Evolutionary conservation across 305 asterid genomes (phyloP).

Genomic region (Fraxinus nigra): DNA sequence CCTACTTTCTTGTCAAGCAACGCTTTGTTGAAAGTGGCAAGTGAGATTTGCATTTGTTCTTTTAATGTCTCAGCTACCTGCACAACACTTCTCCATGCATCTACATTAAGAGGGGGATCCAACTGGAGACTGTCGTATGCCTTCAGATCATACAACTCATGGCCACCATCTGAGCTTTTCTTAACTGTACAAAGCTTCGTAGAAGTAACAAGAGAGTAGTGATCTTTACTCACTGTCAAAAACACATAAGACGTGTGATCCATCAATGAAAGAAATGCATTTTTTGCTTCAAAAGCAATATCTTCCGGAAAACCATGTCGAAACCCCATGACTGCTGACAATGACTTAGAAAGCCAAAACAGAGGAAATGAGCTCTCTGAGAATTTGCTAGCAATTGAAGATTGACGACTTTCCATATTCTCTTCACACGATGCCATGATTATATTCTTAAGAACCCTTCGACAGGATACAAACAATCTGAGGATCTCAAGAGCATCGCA

Average conservation of each 20-base stretch:
- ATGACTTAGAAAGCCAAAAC: conserved; percentile 76
- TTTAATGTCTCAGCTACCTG: conserved; percentile 48
- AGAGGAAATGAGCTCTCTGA: conserved; percentile 46
- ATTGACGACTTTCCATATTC: conserved; percentile 34
- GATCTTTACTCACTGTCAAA: conserved; percentile 47
- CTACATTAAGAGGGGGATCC: conserved; percentile 26
- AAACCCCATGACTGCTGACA: conserved; percentile 47
- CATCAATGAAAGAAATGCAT: conserved; percentile 46
- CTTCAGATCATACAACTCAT: conserved; percentile 31
- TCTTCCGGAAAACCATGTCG: conserved; percentile 46
- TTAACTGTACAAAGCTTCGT: conserved; percentile 36
- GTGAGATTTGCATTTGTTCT: conserved; percentile 41
- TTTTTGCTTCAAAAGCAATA: conserved; percentile 41
- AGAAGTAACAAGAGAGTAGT: conserved; percentile 30
- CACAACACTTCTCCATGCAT: conserved; percentile 42
- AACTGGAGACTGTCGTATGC: conserved; percentile 27
- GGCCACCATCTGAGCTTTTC: conserved; percentile 26
- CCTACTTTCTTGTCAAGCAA: conserved; percentile 33
- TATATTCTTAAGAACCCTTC: conserved; percentile 62
- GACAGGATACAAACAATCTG: conserved; percentile 70
- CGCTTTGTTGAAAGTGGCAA: conserved; percentile 29
- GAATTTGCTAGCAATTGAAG: conserved; percentile 32
- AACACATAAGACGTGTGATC: conserved; percentile 67
- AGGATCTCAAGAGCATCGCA: conserved; percentile 45
- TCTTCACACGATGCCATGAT: conserved; percentile 52